Evolutionary conservation across 1,284 basidiomycete species (phyloP).

Genomic region (Ustilago shanxiensis): DNA sequence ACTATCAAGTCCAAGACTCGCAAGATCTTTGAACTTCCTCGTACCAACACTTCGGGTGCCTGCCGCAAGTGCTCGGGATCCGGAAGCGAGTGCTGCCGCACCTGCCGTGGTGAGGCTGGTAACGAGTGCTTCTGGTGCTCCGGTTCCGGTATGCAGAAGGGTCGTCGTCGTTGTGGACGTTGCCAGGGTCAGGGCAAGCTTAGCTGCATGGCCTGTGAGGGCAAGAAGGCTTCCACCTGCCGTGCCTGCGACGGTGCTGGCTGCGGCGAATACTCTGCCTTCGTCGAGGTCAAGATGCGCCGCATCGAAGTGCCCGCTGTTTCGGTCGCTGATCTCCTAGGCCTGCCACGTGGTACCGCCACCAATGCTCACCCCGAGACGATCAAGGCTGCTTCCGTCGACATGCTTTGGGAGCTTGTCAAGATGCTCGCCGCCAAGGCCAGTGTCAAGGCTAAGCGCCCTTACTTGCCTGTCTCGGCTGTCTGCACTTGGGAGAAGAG

Average conservation of each 20-base stretch:
- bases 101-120: conserved; percentile 51
- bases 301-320: conserved; percentile 57
- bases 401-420: conserved; percentile 54
- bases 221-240: conserved; percentile 46
- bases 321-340: conserved; percentile 48
- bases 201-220: conserved; percentile 51
- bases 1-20: conserved; percentile 50
- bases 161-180: conserved; percentile 49
- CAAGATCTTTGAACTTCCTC: conserved; percentile 57
- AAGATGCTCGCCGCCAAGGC: conserved; percentile 50
- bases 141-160: conserved; percentile 52
- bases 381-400: conserved; percentile 43
- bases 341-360: conserved; percentile 20
- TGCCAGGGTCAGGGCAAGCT: conserved; percentile 54
- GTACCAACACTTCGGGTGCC: conserved; percentile 25
- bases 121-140: conserved; percentile 63
- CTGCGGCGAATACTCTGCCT: conserved; percentile 43
- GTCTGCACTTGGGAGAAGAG: conserved; percentile 57
- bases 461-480: conserved; percentile 52
- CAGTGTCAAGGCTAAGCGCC: conserved; percentile 43
- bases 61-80: conserved; percentile 54
- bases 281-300: conserved; percentile 58
- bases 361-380: conserved; percentile 28
- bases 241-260: conserved; percentile 53
- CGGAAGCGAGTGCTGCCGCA: conserved; percentile 43